Conservation (phyloP, 202 grass and related monocot genomes). For the Schoenoplectus tabernaemontani region DNA sequence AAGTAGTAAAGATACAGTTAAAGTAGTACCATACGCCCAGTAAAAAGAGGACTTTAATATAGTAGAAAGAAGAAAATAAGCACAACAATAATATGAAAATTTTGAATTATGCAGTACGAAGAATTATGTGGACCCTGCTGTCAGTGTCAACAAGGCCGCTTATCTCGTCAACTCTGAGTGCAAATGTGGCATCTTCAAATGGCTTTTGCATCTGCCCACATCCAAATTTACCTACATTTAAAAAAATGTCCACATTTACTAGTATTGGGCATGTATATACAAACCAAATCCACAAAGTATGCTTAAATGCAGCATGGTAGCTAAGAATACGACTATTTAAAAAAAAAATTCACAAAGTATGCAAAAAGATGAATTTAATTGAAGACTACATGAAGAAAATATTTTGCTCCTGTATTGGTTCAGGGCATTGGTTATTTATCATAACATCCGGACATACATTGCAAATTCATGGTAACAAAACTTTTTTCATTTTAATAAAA, state of each 20-base stretch:
- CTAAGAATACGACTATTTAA: too few relatives aligned
- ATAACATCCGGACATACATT: not conserved
- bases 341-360: not conserved
- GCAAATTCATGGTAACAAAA: not conserved
- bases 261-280: not conserved
- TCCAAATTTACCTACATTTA: constrained; percentile 58
- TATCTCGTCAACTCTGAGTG: constrained; percentile 56
- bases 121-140: constrained; percentile 85
- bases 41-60: constrained; percentile 18
- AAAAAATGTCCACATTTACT: constrained; percentile 5
- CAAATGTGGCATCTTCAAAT: constrained; percentile 68
- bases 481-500: not conserved
- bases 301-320: too few relatives aligned
- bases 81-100: not conserved
- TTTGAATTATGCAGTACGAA: constrained; percentile 43
- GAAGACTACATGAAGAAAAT: not conserved
- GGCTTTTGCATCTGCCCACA: constrained; percentile 92
- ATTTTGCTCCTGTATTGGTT: not conserved
- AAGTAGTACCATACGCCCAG: constrained; percentile 4
- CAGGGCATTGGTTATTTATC: not conserved
- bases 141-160: constrained; percentile 83
- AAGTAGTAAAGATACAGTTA: constrained; percentile 7
- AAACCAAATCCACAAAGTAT: not conserved
- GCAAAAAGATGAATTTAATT: not conserved
- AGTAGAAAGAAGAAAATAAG: constrained; percentile 1